Evolutionary conservation across 2,329 filamentous ascomycete genomes (phyloP).

Genomic region (Paracoccidioides brasiliensis): DNA sequence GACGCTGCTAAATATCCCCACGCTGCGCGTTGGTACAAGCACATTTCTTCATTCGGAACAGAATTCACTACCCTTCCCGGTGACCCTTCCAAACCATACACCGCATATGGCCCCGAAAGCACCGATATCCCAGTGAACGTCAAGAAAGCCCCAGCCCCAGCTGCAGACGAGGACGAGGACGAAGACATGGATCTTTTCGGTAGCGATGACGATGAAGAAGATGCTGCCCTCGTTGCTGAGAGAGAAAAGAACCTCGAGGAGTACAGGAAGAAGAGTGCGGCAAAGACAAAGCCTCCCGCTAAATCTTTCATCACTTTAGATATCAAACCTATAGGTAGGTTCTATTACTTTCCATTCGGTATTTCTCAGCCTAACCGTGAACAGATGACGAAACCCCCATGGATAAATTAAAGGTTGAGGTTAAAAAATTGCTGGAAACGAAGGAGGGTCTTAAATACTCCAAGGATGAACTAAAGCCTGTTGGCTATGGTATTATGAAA

Average conservation of each 20-base stretch:
- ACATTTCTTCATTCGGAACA: constrained; percentile 82
- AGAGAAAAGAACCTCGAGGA: constrained; percentile 83
- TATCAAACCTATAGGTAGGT: constrained; percentile 96
- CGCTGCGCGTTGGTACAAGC: constrained; percentile 97
- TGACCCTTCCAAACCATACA: constrained; percentile 79
- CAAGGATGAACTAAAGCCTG: constrained; percentile 72
- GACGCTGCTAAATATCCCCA: constrained; percentile 79
- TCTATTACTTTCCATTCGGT: background rate
- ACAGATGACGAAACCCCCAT: constrained; percentile 88
- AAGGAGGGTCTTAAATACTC: constrained; percentile 95
- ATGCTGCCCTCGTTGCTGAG: constrained; percentile 69
- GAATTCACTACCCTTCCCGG: constrained; percentile 86
- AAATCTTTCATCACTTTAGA: constrained; percentile 95
- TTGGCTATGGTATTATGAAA: constrained; percentile 98
- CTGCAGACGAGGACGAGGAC: constrained; percentile 61
- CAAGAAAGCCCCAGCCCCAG: constrained; percentile 62
- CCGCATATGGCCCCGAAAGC: constrained; percentile 78
- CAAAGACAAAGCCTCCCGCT: constrained; percentile 79
- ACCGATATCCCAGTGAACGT: constrained; percentile 69
- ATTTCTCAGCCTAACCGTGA: background rate
- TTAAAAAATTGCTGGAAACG: constrained; percentile 61
- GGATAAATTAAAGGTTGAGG: constrained; percentile 43
- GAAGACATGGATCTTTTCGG: constrained; percentile 91
- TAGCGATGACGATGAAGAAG: constrained; percentile 86
- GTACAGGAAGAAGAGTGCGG: constrained; percentile 94